Evolutionary conservation across 1,139 yeast genomes (phyloP).

Genomic region (Scheffersomyces illinoinensis): DNA sequence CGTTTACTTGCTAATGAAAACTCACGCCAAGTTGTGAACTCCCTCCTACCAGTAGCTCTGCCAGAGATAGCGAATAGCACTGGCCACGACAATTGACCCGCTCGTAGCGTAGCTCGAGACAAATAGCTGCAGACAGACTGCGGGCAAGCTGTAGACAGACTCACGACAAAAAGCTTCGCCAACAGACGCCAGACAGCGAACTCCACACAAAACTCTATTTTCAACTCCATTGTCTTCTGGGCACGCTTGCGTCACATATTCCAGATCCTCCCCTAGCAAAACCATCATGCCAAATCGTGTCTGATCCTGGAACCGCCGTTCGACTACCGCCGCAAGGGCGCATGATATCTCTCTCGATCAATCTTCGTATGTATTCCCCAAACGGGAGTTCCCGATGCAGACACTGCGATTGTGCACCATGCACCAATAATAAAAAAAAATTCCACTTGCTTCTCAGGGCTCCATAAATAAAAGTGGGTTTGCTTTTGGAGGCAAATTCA

Average conservation of each 20-base stretch:
- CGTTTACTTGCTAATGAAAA: background rate
- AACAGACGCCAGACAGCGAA: background rate
- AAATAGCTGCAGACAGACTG: too few relatives aligned
- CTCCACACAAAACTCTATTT: background rate
- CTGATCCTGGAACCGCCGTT: background rate
- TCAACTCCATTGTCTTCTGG: background rate
- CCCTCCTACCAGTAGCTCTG: background rate
- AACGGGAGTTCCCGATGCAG: background rate
- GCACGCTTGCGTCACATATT: background rate
- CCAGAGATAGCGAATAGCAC: too few relatives aligned
- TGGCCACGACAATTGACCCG: too few relatives aligned
- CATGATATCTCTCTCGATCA: background rate
- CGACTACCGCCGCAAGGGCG: background rate
- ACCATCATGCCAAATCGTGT: background rate
- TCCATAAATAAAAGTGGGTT: slow-evolving; percentile 1
- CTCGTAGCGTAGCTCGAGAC: background rate
- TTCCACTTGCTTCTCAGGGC: background rate
- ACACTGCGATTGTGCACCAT: background rate
- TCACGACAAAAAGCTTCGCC: too few relatives aligned
- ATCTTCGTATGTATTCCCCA: background rate
- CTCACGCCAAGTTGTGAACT: background rate
- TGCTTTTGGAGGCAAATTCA: slow-evolving; percentile 3
- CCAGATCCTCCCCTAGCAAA: background rate
- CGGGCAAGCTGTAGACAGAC: too few relatives aligned
- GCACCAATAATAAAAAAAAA: background rate